phyloP scores from a whole-genome alignment of 2,329 filamentous ascomycete genomes.

The Pleoardoris graminearum region DNA sequence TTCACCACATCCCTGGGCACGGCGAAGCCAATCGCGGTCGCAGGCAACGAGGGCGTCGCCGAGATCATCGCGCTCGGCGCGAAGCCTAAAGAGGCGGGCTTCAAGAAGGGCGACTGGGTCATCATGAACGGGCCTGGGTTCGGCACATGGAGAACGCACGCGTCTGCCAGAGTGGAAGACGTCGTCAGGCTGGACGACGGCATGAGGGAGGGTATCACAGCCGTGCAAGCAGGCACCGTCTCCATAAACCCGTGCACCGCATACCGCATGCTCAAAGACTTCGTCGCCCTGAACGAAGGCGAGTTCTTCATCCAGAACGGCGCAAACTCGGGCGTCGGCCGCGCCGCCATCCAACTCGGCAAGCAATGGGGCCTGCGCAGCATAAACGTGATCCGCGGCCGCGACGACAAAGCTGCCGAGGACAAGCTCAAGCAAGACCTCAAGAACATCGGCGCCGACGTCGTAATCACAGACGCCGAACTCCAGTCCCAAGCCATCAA shows the following conservation, averaged over 20 bases:
- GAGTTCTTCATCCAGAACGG: conserved; percentile 98
- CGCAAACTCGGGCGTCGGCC: conserved; percentile 89
- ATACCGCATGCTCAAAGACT: conserved; percentile 89
- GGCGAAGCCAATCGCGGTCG: conserved; percentile 71
- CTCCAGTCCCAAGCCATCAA: conserved; percentile 65
- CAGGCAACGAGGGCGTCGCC: conserved; percentile 91
- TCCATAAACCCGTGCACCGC: conserved; percentile 93
- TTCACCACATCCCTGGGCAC: conserved; percentile 80
- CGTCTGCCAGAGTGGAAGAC: conserved; percentile 63
- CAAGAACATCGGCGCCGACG: conserved; percentile 62
- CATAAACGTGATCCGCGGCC: conserved; percentile 83
- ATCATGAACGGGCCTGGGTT: conserved; percentile 82
- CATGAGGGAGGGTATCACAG: conserved; percentile 69
- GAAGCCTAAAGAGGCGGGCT: conserved; percentile 55
- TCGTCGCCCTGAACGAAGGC: conserved; percentile 67
- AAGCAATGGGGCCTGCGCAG: conserved; percentile 84
- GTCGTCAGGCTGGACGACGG: conserved; percentile 72
- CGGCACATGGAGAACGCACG: conserved; percentile 95
- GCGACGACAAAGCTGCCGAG: conserved; percentile 72
- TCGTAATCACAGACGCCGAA: conserved; percentile 65
- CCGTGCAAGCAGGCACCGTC: conserved; percentile 83
- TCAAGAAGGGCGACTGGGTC: conserved; percentile 87
- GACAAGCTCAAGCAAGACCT: conserved; percentile 66
- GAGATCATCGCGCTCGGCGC: conserved; percentile 77
- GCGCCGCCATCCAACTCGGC: conserved; percentile 87